phyloP scores from a whole-genome alignment of 805 yeast species.

The Zygotorulaspora danielsina region DNA sequence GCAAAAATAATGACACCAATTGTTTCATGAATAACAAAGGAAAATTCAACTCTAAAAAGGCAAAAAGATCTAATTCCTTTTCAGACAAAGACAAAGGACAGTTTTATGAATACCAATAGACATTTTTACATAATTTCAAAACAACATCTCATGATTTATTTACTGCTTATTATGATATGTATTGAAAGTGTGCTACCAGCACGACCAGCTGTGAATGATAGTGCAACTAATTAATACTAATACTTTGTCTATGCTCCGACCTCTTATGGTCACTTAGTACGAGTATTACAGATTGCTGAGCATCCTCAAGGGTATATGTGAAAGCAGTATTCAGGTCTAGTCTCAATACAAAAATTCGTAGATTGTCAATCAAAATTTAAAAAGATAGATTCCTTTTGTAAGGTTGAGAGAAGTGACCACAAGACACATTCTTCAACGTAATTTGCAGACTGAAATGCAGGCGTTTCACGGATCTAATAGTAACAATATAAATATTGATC shows the following conservation, averaged over 20 bases:
- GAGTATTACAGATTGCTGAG: no score
- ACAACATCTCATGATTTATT: background rate
- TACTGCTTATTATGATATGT: no score
- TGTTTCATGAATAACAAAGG: constrained; percentile 4
- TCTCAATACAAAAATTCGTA: no score
- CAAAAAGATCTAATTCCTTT: constrained; percentile 13
- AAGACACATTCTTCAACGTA: no score
- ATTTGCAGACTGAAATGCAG: background rate
- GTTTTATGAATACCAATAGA: constrained; percentile 12
- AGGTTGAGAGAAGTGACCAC: background rate
- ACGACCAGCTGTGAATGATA: no score
- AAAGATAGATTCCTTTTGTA: background rate
- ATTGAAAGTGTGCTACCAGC: no score
- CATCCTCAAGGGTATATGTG: no score
- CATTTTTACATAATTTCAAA: constrained; percentile 1
- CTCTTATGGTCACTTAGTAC: no score
- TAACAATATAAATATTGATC: background rate
- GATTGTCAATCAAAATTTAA: no score
- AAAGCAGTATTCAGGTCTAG: no score
- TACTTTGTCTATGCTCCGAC: no score
- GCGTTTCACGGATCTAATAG: constrained; percentile 3
- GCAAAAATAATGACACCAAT: background rate
- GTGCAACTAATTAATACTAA: no score
- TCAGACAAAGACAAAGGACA: constrained; percentile 11
- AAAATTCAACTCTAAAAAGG: constrained; percentile 4